These are phyloP conservation scores for Erysimum cheiranthoides DNA, from an alignment of 345 rosid species.

Conservation along the genomic window DNA sequence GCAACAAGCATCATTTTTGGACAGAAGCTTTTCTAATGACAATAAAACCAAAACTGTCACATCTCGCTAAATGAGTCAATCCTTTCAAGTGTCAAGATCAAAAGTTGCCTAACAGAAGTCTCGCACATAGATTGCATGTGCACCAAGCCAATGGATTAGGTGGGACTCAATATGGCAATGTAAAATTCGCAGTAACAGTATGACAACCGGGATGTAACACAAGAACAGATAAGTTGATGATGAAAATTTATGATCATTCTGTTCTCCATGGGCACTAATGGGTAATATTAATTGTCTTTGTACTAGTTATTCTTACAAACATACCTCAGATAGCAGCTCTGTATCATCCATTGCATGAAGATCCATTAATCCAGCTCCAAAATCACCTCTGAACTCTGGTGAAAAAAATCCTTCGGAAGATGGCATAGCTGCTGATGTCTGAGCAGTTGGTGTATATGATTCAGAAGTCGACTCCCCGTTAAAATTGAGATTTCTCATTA, in stretches of 20 bases:
- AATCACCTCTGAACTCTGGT: slow-evolving; percentile 93
- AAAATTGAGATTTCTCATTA: slow-evolving; percentile 94
- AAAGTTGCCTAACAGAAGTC: slow-evolving; percentile 3
- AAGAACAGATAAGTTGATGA: slow-evolving; percentile 5
- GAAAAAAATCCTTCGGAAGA: slow-evolving; percentile 85
- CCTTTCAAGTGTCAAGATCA: slow-evolving; percentile 10
- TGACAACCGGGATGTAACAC: slow-evolving; percentile 7
- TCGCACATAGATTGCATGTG: slow-evolving; percentile 11
- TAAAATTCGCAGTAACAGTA: slow-evolving; percentile 4
- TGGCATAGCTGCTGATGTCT: slow-evolving; percentile 59
- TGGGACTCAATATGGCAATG: slow-evolving; percentile 21
- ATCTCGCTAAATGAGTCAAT: slow-evolving; percentile 14
- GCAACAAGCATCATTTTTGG: background rate
- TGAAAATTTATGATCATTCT: slow-evolving; percentile 4
- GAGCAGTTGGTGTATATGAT: slow-evolving; percentile 68
- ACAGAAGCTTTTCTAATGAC: slow-evolving; percentile 1
- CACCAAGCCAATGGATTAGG: slow-evolving; percentile 21
- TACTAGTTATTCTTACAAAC: slow-evolving; percentile 14
- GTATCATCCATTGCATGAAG: slow-evolving; percentile 99
- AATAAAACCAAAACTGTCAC: slow-evolving; percentile 24
- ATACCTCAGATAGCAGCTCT: slow-evolving; percentile 94
- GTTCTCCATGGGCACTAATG: slow-evolving; percentile 4
- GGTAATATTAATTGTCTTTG: background rate
- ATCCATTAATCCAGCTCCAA: slow-evolving; percentile 98
- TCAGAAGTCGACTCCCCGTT: slow-evolving; percentile 90